Evolutionary conservation across 352 stramenopile genomes (phyloP).

Genomic region (Blastocystis sp.): DNA sequence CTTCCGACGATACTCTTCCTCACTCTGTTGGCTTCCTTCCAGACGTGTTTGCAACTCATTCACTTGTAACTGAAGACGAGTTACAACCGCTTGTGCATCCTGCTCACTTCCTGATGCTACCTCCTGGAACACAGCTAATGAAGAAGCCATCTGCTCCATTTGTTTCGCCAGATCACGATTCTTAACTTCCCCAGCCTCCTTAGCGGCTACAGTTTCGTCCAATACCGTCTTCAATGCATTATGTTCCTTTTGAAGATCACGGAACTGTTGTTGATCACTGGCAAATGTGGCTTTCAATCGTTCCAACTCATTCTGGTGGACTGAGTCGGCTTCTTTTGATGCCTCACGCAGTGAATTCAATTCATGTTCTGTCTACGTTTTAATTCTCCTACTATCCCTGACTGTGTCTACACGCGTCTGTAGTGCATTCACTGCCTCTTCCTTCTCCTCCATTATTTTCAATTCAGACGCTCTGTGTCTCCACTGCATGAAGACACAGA

Average conservation of each 20-base stretch:
- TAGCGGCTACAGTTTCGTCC: not conserved
- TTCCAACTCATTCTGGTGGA: not conserved
- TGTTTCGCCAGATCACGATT: slow-evolving; percentile 20
- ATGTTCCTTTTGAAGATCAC: slow-evolving; percentile 38
- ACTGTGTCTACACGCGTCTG: not conserved
- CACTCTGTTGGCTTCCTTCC: slow-evolving; percentile 18
- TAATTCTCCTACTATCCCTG: not conserved
- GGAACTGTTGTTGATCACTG: not conserved
- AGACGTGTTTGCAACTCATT: slow-evolving; percentile 40
- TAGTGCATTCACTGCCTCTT: not conserved
- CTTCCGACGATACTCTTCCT: slow-evolving; percentile 50
- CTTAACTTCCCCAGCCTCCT: not conserved
- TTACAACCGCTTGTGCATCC: slow-evolving; percentile 6
- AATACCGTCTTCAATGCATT: not conserved
- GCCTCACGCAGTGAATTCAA: not conserved
- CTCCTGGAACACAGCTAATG: slow-evolving; percentile 47
- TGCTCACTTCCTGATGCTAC: slow-evolving; percentile 27
- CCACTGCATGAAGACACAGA: not conserved
- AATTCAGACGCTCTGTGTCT: not conserved
- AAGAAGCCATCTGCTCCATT: slow-evolving; percentile 16
- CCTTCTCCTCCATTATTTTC: not conserved
- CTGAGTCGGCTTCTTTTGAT: not conserved
- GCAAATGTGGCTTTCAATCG: not conserved
- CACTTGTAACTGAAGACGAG: slow-evolving; percentile 42
- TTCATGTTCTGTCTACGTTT: not conserved